Evolutionary conservation across 2,329 filamentous ascomycete genomes (phyloP).

Genomic region (Ploettnerulaceae sp.): DNA sequence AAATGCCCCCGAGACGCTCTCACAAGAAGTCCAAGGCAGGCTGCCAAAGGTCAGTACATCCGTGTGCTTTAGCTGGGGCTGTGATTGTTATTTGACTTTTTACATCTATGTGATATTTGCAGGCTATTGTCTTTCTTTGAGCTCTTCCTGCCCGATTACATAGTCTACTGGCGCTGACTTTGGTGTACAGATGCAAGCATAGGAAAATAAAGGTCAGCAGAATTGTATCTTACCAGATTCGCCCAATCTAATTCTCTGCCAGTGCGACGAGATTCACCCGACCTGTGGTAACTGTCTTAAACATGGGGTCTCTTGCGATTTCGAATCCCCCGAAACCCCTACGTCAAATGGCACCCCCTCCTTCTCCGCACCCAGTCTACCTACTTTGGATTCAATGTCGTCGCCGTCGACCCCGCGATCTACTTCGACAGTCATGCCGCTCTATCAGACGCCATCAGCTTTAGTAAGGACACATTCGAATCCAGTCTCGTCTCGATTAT

Average conservation of each 20-base stretch:
- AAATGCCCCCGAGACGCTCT: constrained; percentile 60
- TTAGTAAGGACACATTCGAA: constrained; percentile 16
- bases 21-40: constrained; percentile 68
- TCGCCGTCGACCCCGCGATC: constrained; percentile 17
- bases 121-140: too few relatives aligned
- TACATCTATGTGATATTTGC: too few relatives aligned
- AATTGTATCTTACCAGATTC: not conserved
- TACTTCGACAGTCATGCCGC: constrained; percentile 17
- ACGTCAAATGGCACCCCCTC: constrained; percentile 3
- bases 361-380: constrained; percentile 14
- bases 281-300: constrained; percentile 62
- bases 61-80: not conserved
- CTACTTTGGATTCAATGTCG: constrained; percentile 4
- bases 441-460: constrained; percentile 23
- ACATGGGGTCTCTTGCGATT: constrained; percentile 63
- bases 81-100: too few relatives aligned
- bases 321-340: constrained; percentile 42
- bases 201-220: constrained; percentile 64
- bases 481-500: constrained; percentile 25
- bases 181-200: constrained; percentile 50
- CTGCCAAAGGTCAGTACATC: constrained; percentile 40
- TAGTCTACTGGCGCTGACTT: constrained; percentile 1
- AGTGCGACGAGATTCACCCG: constrained; percentile 63
- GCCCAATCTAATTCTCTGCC: constrained; percentile 7
- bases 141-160: too few relatives aligned